Evolutionary conservation across 1,139 yeast genomes (phyloP), one percentile per base, ranked within the genome.

Genomic region (Yamadazyma diddensiae): DNA sequence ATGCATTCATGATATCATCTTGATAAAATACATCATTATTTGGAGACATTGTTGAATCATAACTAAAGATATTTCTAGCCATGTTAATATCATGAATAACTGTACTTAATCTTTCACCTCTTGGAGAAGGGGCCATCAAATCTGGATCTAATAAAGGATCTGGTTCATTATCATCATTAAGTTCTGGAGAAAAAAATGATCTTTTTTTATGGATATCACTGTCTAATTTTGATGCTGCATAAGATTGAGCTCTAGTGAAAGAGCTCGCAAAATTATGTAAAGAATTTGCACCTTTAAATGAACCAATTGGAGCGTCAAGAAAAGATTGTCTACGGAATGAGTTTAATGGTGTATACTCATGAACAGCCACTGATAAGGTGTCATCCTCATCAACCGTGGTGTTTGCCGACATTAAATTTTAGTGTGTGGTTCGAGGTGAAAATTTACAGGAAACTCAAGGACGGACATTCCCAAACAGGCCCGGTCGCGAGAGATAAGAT

Each of bases 131-230:
- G 1, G 79, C 77, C 68, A 82, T 61, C n/a, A 84, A 71, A 26
- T 73, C 78, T 1, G 86, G 86, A 49, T 82, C 90, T 43, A 74
- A 76, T n/a, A 77, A 57, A 50, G 79, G 87, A 15, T 50, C 61
- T 15, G 39, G 47, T 13, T 45, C 52, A 5, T 41, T 45, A 12
- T 43, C 51, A 16, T 39, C 44, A 4, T 35, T 40, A 7, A 14
- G 26, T 11, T 42, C 47, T 11, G 37, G 42, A 10, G 49, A 50
- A 37, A 69, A 67, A 40, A 68, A 69, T 0, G 73, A 66, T 35
- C 75, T 48, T 34, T 62, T 62, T 34, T 56, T 63, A 45, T 62
- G 69, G 43, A 69, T 65, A 27, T 64, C 70, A 40, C 63, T 62
- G 41, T 69, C 75, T 33, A 69, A 54, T 36, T 66, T 66, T 19